Conservation (phyloP, 1,139 yeast species). For the Meyerozyma smithsonii region DNA sequence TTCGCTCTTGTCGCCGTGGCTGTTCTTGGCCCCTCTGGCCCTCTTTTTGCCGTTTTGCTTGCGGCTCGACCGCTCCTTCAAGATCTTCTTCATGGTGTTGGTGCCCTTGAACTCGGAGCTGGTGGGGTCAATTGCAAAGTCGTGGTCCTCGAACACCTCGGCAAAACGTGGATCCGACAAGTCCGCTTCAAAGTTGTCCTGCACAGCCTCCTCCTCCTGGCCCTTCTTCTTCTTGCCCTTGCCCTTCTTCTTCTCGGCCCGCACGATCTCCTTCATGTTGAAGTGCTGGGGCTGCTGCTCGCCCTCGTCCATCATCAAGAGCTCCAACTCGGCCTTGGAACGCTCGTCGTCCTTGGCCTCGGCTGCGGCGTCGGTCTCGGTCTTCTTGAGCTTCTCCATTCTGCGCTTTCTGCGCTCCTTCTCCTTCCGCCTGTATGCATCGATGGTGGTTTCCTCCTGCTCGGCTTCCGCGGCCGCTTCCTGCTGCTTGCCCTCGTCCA, state of each 20-base stretch:
- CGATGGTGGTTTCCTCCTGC: conserved; percentile 71
- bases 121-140: conserved; percentile 89
- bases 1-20: conserved; percentile 12
- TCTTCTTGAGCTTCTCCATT: conserved; percentile 64
- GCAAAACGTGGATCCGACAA: conserved; percentile 81
- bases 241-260: conserved; percentile 65
- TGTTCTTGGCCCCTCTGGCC: conserved; percentile 12
- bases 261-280: conserved; percentile 72
- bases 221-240: conserved; percentile 38
- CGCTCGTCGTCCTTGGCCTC: conserved; percentile 25
- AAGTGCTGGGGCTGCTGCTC: conserved; percentile 54
- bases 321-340: conserved; percentile 66
- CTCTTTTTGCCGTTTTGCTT: conserved; percentile 12
- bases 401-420: conserved; percentile 86
- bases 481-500: conserved; percentile 41
- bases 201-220: conserved; percentile 36
- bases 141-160: conserved; percentile 83
- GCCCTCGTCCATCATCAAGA: conserved; percentile 66
- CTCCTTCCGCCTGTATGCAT: conserved; percentile 80
- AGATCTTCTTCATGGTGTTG: conserved; percentile 74
- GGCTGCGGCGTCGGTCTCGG: conserved; percentile 39
- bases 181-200: conserved; percentile 65
- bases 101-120: conserved; percentile 86
- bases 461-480: conserved; percentile 25
- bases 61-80: conserved; percentile 70